Base-by-base conservation (phyloP, 2,329 filamentous ascomycete species). In the Diplodia scrobiculata region DNA sequence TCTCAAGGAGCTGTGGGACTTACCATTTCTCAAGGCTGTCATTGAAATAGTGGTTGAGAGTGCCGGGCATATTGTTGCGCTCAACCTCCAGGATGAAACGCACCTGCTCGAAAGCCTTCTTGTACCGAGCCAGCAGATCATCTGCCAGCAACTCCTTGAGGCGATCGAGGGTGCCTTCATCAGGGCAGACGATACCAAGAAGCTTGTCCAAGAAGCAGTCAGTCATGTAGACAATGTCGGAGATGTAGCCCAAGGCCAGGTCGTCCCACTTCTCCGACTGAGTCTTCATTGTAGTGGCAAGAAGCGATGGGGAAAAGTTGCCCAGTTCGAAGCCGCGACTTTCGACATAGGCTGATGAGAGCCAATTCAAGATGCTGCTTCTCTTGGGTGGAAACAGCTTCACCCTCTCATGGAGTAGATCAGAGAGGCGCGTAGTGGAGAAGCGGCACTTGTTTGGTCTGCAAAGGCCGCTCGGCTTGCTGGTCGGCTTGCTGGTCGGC, bases 261-360 rank as follows among this genome's bases (percentile, higher is more conserved):
- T 67, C 54, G 0, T 76, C 70, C 87, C 87, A 89, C 17, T 84
- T 86, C 13, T 70, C 68, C 0, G 85, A 81, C 66, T 89, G 86
- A 38, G 82, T 79, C 32, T 80, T 80, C 73, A 89, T 86, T 0
- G 79, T 75, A 0, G 72, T 76, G 0, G 79, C 73, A 0, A 87
- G 71, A 14, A 86, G 69, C 10, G 73, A 70, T 0, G 72, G 45
- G 47, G 75, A 75, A 68, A 81, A 80, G 0, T 77, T 86, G 0
- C 85, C 86, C 0, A 88, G 67, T 60, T 87, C 84, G 17, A 84
- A 82, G 0, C 84, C 85, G 0, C 84, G 82, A 0, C 80, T 84
- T 0, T 73, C 69, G 0, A 69, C 68, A 68, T 86, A 83, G 0
- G 80, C 70, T 0, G 73, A 48, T 21, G 75, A 71, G 14, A 87